Base-by-base conservation (phyloP, 2,329 filamentous ascomycete genomes). In the Leptosphaerulina australis region DNA sequence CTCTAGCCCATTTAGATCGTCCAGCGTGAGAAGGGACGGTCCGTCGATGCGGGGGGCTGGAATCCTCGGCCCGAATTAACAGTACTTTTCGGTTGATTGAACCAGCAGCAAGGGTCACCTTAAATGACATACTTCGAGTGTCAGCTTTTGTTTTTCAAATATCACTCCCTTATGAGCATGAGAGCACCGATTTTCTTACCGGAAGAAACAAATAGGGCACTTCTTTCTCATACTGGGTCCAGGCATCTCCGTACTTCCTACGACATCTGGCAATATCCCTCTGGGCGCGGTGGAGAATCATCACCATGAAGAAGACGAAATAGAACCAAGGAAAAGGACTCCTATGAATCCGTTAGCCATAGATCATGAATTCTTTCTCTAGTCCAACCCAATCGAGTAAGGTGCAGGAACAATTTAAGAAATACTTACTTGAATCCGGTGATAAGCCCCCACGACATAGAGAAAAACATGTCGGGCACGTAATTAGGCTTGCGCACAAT, bases 181-280 rank as follows among this genome's bases (percentile, higher is more conserved):
- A n/a, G n/a, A n/a, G n/a, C n/a, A 21, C 7, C 17, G 10, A 1
- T 11, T 11, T 8, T 59, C 67, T 60, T 55, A 69, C 81, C 46
- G 90, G 90, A 76, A 94, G 90, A 71, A 94, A 93, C 47, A 93
- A 78, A 71, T 91, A 92, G 30, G 90, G 90, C 41, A 92, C 88
- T 70, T 80, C 80, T 74, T 80, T 83, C 78, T 89, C 87, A 70
- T 94, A 94, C 77, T 93, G 86, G 36, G 77, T 75, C 90, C 90
- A 94, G 14, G 87, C 84, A 53, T 89, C 85, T 28, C 88, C 89
- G 72, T 94, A 94, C 79, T 89, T 91, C 62, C 78, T 78, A 40
- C 83, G 81, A 74, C 90, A 94, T 54, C 85, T 80, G 70, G 87
- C 79, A 52, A 91, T 88, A 68, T 94, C 90, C 53, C 90, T 81